Percentiles rank a stretch among this genome's conserved stretches.
Evolutionary conservation across 2,329 filamentous ascomycete species (phyloP).

Genomic region (Curvularia spicifera): DNA sequence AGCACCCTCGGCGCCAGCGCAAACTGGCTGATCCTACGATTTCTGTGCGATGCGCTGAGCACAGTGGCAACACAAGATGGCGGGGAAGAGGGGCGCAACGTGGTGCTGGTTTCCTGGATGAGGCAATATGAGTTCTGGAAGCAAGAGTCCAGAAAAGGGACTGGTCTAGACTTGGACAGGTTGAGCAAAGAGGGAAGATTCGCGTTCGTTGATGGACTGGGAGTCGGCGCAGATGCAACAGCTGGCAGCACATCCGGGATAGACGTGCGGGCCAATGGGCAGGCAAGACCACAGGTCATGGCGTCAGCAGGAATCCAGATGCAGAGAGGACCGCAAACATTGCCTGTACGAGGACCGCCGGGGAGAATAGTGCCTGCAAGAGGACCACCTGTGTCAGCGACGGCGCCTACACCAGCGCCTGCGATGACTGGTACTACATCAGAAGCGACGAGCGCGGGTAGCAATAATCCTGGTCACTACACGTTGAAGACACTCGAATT

Average conservation of each 20-base stretch:
- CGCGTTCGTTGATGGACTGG: slow-evolving; percentile 76
- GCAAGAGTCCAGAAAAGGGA: slow-evolving; percentile 70
- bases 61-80: slow-evolving; percentile 31
- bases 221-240: slow-evolving; percentile 55
- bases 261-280: slow-evolving; percentile 6
- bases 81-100: slow-evolving; percentile 38
- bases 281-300: neutral
- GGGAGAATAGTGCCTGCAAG: slow-evolving; percentile 26
- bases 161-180: slow-evolving; percentile 73
- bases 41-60: slow-evolving; percentile 56
- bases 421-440: neutral
- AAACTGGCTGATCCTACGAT: slow-evolving; percentile 64
- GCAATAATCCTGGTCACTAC: slow-evolving; percentile 20
- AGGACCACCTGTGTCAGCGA: slow-evolving; percentile 16
- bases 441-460: slow-evolving; percentile 5
- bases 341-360: slow-evolving; percentile 29
- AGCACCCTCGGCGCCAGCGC: slow-evolving; percentile 62
- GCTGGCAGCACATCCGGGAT: neutral
- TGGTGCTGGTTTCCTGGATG: slow-evolving; percentile 84
- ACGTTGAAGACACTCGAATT: slow-evolving; percentile 39
- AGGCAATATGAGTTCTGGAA: slow-evolving; percentile 81
- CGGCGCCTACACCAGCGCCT: slow-evolving; percentile 4
- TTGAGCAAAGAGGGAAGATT: slow-evolving; percentile 66
- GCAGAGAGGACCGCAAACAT: slow-evolving; percentile 10
- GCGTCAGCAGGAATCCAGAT: neutral